These are phyloP conservation scores for Hypoxylon sp. DNA, from an alignment of 2,329 filamentous ascomycete species.

Conservation along the genomic window DNA sequence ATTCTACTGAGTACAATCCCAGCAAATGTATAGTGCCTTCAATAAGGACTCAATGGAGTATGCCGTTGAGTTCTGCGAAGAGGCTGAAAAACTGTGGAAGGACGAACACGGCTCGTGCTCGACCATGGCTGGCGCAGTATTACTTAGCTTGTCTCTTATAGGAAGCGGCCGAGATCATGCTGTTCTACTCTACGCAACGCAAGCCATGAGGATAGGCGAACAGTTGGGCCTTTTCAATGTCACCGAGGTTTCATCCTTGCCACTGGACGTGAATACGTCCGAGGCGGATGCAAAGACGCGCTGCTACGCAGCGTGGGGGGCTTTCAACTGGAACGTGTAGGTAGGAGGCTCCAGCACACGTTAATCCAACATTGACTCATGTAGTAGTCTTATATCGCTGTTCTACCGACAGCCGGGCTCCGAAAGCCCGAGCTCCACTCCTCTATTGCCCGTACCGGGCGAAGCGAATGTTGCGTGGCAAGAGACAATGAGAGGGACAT, in stretches of 20 bases:
- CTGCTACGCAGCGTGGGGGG: conserved; percentile 54
- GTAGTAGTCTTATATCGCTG: conserved; percentile 50
- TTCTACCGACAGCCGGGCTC: conserved; percentile 56
- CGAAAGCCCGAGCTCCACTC: conserved; percentile 44
- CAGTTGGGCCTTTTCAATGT: conserved; percentile 53
- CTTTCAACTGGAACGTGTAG: conserved; percentile 59
- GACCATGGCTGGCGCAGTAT: conserved; percentile 53
- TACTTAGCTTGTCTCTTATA: conserved; percentile 56
- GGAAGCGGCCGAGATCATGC: conserved; percentile 56
- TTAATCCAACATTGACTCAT: conserved; percentile 2
- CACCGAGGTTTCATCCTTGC: conserved; percentile 9
- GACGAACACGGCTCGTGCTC: conserved; percentile 46
- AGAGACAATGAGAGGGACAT: conserved; percentile 18
- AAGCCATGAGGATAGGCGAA: conserved; percentile 53
- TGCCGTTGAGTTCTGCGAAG: conserved; percentile 46
- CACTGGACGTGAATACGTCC: conserved; percentile 31
- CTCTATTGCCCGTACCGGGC: conserved; percentile 48
- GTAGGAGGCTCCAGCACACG: conserved; percentile 27
- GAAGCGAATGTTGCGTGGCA: not conserved
- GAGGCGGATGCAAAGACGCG: conserved; percentile 34
- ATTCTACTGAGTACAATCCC: conserved; percentile 3
- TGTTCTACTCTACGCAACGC: conserved; percentile 52
- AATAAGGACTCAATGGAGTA: conserved; percentile 45
- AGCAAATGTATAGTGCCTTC: conserved; percentile 58
- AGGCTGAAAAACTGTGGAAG: conserved; percentile 51